Base-by-base conservation (phyloP, 208 protist genomes). In the Phytomonas serpens region DNA sequence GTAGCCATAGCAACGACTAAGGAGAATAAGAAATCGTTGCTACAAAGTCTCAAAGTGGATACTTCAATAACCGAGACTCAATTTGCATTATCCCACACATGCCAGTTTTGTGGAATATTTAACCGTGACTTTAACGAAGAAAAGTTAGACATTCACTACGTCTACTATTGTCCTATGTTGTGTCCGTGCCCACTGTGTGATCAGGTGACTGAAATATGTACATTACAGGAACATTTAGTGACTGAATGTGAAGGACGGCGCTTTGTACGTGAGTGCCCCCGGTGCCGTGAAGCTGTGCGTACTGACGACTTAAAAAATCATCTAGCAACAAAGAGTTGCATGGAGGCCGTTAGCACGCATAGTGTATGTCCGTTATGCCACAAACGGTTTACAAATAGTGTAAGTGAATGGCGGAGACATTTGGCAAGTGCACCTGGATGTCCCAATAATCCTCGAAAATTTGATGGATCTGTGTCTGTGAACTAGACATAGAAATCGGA, bases 161-260 rank as follows among this genome's bases (percentile, higher is more conserved):
- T 94, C 42, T 83, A 86, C 14, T 77, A 77, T 0, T 97, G 93
- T 69, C 93, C 93, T 52, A 96, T 97, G 93, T 84, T 97, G 23
- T 95, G 89, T 72, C 91, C 87, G 14, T 97, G 93, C 70, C 91
- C 89, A 33, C 76, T 96, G 66, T 97, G 93, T 63, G 87, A 93
- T 63, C 92, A 97, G 82, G 89, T 97, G 37, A 96, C 90, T 32
- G 90, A 97, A 75, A 95, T 97, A 66, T 81, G 85, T 68, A 89
- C 83, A 30, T 77, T 97, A 66, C 89, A 95, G 77, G 79, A 93
- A 71, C 93, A 97, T 76, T 77, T 94, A n/a, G 84, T 95, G 30
- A 79, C 72, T 9, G 93, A 97, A 77, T 97, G 93, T 69, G 87
- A 93, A 72, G 80, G 83, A 37, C 76, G 79, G 27, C 68, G 69